A percentile compares a stretch with the other conserved stretches of the same genome.
Conservation (phyloP, 768 basidiomycete genomes). For the Russula ochroleuca region DNA sequence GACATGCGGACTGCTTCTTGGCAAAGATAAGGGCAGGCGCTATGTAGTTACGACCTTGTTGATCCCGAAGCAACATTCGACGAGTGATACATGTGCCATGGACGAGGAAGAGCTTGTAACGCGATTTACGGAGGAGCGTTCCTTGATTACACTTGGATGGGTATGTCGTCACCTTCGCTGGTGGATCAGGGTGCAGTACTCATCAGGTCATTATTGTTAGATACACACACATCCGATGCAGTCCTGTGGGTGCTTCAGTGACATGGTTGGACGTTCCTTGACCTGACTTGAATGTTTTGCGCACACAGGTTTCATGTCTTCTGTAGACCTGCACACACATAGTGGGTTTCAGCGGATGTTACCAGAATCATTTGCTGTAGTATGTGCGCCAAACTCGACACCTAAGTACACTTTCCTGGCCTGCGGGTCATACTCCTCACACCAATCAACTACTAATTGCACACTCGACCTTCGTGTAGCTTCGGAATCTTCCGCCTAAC, state of each 20-base stretch:
- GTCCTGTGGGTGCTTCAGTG: conserved; percentile 49
- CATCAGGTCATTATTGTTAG: conserved; percentile 38
- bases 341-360: conserved; percentile 86
- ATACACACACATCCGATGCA: conserved; percentile 93
- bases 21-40: conserved; percentile 53
- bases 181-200: background rate
- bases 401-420: conserved; percentile 53
- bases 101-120: conserved; percentile 84
- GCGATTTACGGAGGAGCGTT: conserved; percentile 76
- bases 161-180: conserved; percentile 42
- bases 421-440: background rate
- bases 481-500: conserved; percentile 89
- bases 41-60: conserved; percentile 73
- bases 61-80: conserved; percentile 82
- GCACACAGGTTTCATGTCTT: conserved; percentile 80
- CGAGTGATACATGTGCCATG: conserved; percentile 87
- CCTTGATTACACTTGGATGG: conserved; percentile 87
- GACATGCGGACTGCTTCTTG: conserved; percentile 82
- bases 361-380: conserved; percentile 88
- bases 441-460: conserved; percentile 37
- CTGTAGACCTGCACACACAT: conserved; percentile 89
- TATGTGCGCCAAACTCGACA: conserved; percentile 76
- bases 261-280: background rate
- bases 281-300: conserved; percentile 9
- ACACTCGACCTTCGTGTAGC: conserved; percentile 35